A percentile compares a stretch with the other conserved stretches of the same genome.
Evolutionary conservation across 2,329 filamentous ascomycete genomes (phyloP).

Genomic region (Scedosporium aurantiacum): DNA sequence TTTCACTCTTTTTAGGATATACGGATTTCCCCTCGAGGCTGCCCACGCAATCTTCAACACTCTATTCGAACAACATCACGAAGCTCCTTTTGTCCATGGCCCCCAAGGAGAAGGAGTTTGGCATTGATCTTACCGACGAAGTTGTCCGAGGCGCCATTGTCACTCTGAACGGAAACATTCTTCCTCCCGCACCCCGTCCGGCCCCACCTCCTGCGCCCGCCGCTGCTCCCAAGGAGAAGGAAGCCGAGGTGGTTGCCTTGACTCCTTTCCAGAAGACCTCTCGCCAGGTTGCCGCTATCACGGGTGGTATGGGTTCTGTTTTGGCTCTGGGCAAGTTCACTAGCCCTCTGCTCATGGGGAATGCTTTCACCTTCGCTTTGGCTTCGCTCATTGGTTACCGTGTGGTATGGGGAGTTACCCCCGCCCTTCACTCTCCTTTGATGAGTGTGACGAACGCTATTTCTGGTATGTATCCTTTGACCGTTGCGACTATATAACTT

Average conservation of each 20-base stretch:
- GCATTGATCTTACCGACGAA: slow-evolving; percentile 71
- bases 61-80: slow-evolving; percentile 90
- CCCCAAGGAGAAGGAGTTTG: slow-evolving; percentile 67
- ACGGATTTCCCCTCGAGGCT: slow-evolving; percentile 80
- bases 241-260: slow-evolving; percentile 51
- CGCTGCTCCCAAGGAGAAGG: slow-evolving; percentile 30
- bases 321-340: slow-evolving; percentile 72
- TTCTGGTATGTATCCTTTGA: slow-evolving; percentile 40
- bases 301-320: slow-evolving; percentile 65
- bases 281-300: slow-evolving; percentile 63
- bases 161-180: slow-evolving; percentile 62
- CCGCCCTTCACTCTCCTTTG: slow-evolving; percentile 74
- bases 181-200: slow-evolving; percentile 65
- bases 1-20: slow-evolving; percentile 44
- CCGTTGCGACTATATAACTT: too few species aligned
- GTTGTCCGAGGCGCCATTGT: slow-evolving; percentile 80
- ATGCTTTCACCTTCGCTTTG: slow-evolving; percentile 74
- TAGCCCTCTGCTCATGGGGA: slow-evolving; percentile 76
- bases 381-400: slow-evolving; percentile 80
- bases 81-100: slow-evolving; percentile 78
- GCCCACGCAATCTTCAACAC: slow-evolving; percentile 76
- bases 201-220: slow-evolving; percentile 41
- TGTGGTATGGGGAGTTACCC: slow-evolving; percentile 76
- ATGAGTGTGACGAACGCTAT: slow-evolving; percentile 95
- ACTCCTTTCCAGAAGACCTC: slow-evolving; percentile 75